phyloP scores from a whole-genome alignment of 2,329 filamentous ascomycete species.

The Fusarium mundagurra region DNA sequence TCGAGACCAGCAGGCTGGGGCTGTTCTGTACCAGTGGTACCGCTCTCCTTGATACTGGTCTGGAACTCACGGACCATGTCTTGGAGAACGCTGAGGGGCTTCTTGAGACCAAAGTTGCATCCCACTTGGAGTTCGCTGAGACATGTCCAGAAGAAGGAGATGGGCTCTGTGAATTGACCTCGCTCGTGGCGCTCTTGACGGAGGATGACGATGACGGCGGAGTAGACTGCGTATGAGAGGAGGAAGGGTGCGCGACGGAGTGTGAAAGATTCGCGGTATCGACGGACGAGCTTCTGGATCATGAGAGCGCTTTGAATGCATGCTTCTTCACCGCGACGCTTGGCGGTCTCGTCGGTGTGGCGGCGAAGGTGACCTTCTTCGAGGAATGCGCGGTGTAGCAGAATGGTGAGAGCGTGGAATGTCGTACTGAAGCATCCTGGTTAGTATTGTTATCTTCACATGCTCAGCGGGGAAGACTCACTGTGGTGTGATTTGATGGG shows the following conservation, averaged over 20 bases:
- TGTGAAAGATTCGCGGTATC: slow-evolving; percentile 52
- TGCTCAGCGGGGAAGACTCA: slow-evolving; percentile 20
- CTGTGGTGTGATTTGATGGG: slow-evolving; percentile 46
- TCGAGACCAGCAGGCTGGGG: slow-evolving; percentile 41
- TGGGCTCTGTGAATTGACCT: slow-evolving; percentile 46
- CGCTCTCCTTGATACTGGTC: slow-evolving; percentile 44
- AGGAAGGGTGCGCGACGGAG: slow-evolving; percentile 53
- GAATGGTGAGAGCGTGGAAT: slow-evolving; percentile 55
- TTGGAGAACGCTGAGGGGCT: slow-evolving; percentile 47
- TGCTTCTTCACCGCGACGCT: slow-evolving; percentile 41
- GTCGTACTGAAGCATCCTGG: slow-evolving; percentile 36
- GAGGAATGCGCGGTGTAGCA: slow-evolving; percentile 57
- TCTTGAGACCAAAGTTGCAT: slow-evolving; percentile 50
- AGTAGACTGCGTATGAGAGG: slow-evolving; percentile 54
- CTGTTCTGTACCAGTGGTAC: slow-evolving; percentile 28
- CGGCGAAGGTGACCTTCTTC: slow-evolving; percentile 45
- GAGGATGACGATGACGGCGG: slow-evolving; percentile 46
- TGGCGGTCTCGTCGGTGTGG: slow-evolving; percentile 41
- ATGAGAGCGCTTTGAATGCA: slow-evolving; percentile 47
- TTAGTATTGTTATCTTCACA: slow-evolving; percentile 6
- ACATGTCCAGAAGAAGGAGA: slow-evolving; percentile 51
- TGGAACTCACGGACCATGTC: slow-evolving; percentile 48
- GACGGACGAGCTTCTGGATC: slow-evolving; percentile 50
- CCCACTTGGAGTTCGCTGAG: slow-evolving; percentile 49
- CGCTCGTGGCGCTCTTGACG: slow-evolving; percentile 45